Conservation (phyloP, 768 basidiomycete species). For the Podaxis mareebaensis region DNA sequence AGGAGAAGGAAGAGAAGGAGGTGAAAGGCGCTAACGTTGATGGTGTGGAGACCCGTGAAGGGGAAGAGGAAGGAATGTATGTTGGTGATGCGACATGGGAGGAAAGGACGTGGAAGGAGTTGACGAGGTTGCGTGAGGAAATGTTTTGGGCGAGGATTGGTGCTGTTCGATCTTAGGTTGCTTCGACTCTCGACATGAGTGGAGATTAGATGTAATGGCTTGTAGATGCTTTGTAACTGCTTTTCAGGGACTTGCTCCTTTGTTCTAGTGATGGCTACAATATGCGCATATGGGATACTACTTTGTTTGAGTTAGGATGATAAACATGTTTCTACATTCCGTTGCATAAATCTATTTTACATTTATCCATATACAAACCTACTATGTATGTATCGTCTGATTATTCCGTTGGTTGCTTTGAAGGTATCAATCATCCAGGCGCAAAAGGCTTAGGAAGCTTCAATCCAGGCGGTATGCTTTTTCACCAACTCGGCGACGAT, state of each 20-base stretch:
- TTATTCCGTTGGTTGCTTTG: not conserved
- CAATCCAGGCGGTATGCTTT: slow-evolving; percentile 75
- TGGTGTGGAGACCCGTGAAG: not conserved
- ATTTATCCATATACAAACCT: not conserved
- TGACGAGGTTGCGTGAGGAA: slow-evolving; percentile 71
- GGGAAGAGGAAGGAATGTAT: slow-evolving; percentile 38
- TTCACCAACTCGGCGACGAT: slow-evolving; percentile 77
- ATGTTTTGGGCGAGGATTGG: slow-evolving; percentile 89
- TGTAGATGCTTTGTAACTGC: not conserved
- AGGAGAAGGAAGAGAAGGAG: not conserved
- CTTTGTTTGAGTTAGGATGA: not conserved
- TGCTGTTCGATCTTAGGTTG: slow-evolving; percentile 21
- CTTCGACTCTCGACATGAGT: not conserved
- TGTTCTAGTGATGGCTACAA: not conserved
- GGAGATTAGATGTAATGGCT: not conserved
- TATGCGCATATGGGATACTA: not conserved
- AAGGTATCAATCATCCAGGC: not conserved
- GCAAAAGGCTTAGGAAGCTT: slow-evolving; percentile 7
- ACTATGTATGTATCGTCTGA: not conserved
- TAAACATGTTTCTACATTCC: slow-evolving; percentile 12
- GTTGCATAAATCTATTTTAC: slow-evolving; percentile 13
- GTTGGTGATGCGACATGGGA: slow-evolving; percentile 79
- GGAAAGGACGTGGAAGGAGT: slow-evolving; percentile 81
- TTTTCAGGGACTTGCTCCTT: not conserved
- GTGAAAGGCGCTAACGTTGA: not conserved